A percentile compares a stretch with the other conserved stretches of the same genome.
These are phyloP conservation scores for Moesziomyces parantarcticus DNA, from an alignment of 1,284 basidiomycete genomes.

Conservation along the genomic window DNA sequence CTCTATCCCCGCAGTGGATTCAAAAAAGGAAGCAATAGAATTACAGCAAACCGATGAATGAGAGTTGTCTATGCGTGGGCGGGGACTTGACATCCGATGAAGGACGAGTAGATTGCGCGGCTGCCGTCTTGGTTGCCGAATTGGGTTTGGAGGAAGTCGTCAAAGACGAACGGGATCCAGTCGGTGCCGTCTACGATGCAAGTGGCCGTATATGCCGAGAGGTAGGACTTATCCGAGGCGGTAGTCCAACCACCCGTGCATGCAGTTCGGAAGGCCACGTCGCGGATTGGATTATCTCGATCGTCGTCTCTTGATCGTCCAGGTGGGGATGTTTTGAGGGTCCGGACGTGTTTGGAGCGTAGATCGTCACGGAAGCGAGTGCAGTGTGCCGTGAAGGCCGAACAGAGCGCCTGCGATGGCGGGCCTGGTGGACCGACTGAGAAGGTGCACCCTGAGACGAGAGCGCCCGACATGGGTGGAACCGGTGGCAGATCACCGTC, in stretches of 20 bases:
- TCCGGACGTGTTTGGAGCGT: slow-evolving; percentile 6
- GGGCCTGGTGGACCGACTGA: slow-evolving; percentile 31
- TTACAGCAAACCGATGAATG: background rate
- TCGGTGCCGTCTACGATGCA: slow-evolving; percentile 37
- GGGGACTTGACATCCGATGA: slow-evolving; percentile 40
- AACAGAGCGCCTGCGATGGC: slow-evolving; percentile 16
- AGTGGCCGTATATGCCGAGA: slow-evolving; percentile 31
- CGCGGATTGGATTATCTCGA: slow-evolving; percentile 7
- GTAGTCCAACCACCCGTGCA: slow-evolving; percentile 14
- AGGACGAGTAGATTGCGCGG: slow-evolving; percentile 13
- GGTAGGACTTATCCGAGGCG: slow-evolving; percentile 8
- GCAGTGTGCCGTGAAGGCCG: slow-evolving; percentile 30
- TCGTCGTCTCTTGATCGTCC: slow-evolving; percentile 3
- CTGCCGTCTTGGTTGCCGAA: slow-evolving; percentile 8
- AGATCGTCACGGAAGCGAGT: slow-evolving; percentile 9
- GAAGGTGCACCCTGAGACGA: slow-evolving; percentile 31
- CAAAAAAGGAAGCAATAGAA: background rate
- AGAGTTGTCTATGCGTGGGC: slow-evolving; percentile 8
- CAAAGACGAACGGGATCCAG: slow-evolving; percentile 33
- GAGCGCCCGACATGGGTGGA: slow-evolving; percentile 1
- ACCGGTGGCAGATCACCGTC: slow-evolving; percentile 12
- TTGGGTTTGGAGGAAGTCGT: slow-evolving; percentile 18
- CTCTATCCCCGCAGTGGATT: no score
- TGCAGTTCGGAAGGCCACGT: slow-evolving; percentile 18
- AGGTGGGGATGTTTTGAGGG: slow-evolving; percentile 14